Percentiles rank a stretch among this genome's conserved stretches.
Conservation (phyloP, 257 asterid species). For the Nicotiana paniculata region DNA sequence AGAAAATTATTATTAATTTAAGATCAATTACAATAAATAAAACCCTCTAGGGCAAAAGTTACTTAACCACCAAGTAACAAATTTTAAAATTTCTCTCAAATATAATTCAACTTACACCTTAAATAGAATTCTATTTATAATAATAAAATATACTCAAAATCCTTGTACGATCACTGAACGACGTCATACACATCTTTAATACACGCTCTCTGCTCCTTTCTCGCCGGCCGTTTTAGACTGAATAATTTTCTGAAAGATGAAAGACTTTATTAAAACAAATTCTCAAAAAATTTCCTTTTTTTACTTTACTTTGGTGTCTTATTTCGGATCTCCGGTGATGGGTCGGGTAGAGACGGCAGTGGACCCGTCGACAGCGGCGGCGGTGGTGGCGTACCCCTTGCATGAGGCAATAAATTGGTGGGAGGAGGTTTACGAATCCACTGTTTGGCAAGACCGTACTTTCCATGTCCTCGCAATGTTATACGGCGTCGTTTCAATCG, state of each 20-base stretch:
- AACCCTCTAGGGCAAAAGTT: too few relatives aligned
- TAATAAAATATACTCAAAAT: neutral
- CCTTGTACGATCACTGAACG: neutral
- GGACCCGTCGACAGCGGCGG: constrained; percentile 33
- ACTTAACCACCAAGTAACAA: too few relatives aligned
- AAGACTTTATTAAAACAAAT: neutral
- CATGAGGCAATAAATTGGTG: constrained; percentile 74
- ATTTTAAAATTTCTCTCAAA: too few relatives aligned
- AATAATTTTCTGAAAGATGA: neutral
- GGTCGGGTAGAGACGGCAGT: constrained; percentile 33
- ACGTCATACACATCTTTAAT: neutral
- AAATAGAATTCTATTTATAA: too few relatives aligned
- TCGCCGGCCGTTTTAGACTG: constrained; percentile 25
- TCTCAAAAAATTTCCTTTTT: neutral
- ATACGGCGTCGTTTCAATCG: constrained; percentile 64
- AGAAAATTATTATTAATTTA: too few relatives aligned
- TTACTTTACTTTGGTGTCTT: neutral
- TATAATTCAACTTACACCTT: too few relatives aligned
- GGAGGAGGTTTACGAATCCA: constrained; percentile 58
- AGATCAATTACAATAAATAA: too few relatives aligned
- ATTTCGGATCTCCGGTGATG: constrained; percentile 35
- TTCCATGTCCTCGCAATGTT: constrained; percentile 63
- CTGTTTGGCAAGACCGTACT: constrained; percentile 78
- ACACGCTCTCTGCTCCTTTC: constrained; percentile 10
- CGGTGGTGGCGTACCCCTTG: constrained; percentile 48